Evolutionary conservation across 768 basidiomycete genomes (phyloP), one percentile per base, ranked within the genome.

Genomic region (Epithele typhae): DNA sequence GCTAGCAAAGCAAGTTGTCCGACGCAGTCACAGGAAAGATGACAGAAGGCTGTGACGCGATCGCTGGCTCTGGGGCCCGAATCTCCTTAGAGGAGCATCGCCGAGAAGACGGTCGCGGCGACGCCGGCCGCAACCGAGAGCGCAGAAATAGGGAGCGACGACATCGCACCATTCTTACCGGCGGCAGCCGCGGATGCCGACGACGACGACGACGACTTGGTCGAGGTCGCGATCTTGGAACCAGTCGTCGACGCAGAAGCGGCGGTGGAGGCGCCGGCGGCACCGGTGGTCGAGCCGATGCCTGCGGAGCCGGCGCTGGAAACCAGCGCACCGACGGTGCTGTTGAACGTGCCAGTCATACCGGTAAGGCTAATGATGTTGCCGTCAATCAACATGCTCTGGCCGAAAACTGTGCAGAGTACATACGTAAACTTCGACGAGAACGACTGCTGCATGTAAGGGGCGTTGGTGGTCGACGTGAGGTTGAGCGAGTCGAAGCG

Each of bases 361-460:
- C 72, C 67, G n/a, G 64, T 55, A 60, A 92, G 53, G 7, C 86
- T 89, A 52, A 37, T 43, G 36, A 25, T 7, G 40, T n/a, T n/a
- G 19, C 11, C n/a, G 27, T 24, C 17, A 21, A 22, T 37, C 2
- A 10, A 12, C 11, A 42, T 19, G 9, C 32, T 3, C 6, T 4
- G 36, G n/a, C 2, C 35, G 22, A 41, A 19, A 25, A 10, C 37
- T 22, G 7, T 19, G 21, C 36, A 32, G n/a, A 35, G 2, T 5
- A 68, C 82, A 53, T 59, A 91, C 89, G 69, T 69, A 72, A 90
- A 92, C 57, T 77, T 78, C 53, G 90, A 76, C 6, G 88, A 89
- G 73, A 91, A 94, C 0, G 87, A 80, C 52, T 84, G 68, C 37
- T 74, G 77, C 3, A 75, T 76, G 68, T 70, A 85, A 45, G 76